Evolutionary conservation across 148 eudicot genomes (phyloP), one percentile per base, ranked within the genome.

Genomic region (Arbutus unedo): DNA sequence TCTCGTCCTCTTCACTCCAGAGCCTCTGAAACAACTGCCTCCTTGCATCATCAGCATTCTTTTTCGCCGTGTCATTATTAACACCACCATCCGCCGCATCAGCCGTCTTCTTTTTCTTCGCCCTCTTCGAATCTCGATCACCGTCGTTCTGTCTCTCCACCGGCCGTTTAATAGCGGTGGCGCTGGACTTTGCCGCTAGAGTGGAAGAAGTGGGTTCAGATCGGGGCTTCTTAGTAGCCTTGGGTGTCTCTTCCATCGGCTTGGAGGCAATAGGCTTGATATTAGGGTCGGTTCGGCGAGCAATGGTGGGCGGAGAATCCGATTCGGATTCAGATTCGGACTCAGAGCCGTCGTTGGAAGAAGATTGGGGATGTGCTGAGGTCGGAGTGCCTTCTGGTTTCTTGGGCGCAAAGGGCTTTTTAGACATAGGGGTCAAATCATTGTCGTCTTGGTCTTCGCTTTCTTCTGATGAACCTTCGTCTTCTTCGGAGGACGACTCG

Each of bases 1-100:
- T 82, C 82, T 91, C 93, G 8, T 88, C 92, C 0, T 85, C 88
- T 43, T 88, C 92, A 19, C 90, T 90, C 96, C 96, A 93, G 16
- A 92, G 43, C 82, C 94, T 74, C 83, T 76, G 87, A 80, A 93
- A 91, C 82, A 88, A 53, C 64, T 50, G 45, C 71, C 81, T 83
- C 76, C 21, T 71, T 45, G 77, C 5, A 41, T 74, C 79, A 21
- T 83, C 85, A 7, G 16, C n/a, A 0, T 38, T 38, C 77, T 82
- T 82, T 77, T 68, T 66, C 19, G 74, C 85, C 9, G 80, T 66
- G 41, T 48, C 77, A 5, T 64, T 75, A 2, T 48, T 47, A 19
- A 54, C 23, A 54, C 3, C 43, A 18, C 5, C 7, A 57, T 56
- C 85, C 9, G 19, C 84, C 5, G 13, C 86, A 4, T 21, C 78